phyloP scores from a whole-genome alignment of 768 basidiomycete species.

The Lactarius evosmus region DNA sequence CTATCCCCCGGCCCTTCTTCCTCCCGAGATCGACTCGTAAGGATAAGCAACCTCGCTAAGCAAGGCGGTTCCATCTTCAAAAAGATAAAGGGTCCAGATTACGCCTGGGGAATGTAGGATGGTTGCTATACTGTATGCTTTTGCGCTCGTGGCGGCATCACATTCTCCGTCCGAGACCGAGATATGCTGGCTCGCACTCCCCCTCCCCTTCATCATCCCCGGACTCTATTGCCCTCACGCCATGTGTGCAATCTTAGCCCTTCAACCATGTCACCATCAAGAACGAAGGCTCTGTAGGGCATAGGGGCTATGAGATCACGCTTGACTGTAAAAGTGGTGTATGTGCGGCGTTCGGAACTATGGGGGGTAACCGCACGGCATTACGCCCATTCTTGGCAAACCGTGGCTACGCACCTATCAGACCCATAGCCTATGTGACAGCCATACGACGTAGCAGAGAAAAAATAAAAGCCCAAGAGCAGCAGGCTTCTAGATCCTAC shows the following conservation, averaged over 20 bases:
- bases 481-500: slow-evolving; percentile 2
- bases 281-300: slow-evolving; percentile 11
- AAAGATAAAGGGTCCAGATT: background rate
- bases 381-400: background rate
- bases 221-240: background rate
- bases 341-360: slow-evolving; percentile 25
- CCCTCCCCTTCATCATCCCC: background rate
- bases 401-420: slow-evolving; percentile 19
- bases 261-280: slow-evolving; percentile 8
- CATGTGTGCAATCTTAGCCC: slow-evolving; percentile 9
- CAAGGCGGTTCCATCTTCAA: background rate
- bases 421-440: slow-evolving; percentile 11
- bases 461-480: background rate
- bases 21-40: slow-evolving; percentile 1
- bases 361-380: slow-evolving; percentile 1
- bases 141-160: background rate
- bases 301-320: slow-evolving; percentile 16
- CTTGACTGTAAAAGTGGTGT: background rate
- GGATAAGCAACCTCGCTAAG: background rate
- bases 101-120: background rate
- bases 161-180: background rate
- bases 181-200: background rate
- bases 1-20: background rate
- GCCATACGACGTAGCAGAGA: background rate
- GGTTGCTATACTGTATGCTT: background rate